A percentile compares a stretch with the other conserved stretches of the same genome.
These are phyloP conservation scores for Rhodosorus marinus DNA, from an alignment of 23 red algal species.

Conservation along the genomic window DNA sequence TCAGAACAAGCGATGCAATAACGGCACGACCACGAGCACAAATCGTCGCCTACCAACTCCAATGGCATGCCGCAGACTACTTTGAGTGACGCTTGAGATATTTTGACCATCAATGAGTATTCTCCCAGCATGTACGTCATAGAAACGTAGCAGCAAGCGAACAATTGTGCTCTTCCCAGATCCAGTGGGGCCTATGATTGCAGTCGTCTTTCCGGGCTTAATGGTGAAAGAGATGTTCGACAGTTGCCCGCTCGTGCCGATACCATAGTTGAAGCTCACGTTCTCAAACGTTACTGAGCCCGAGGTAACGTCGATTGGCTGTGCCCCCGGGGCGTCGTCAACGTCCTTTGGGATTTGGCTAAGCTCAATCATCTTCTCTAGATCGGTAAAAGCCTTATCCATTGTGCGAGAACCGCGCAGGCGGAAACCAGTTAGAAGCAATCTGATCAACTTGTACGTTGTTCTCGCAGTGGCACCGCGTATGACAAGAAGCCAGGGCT, in stretches of 20 bases:
- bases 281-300: constrained; percentile 55
- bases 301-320: constrained; percentile 3
- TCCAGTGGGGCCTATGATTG: constrained; percentile 71
- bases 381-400: constrained; percentile 61
- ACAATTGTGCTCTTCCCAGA: constrained; percentile 80
- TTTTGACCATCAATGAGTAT: constrained; percentile 92
- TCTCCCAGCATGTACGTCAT: constrained; percentile 49
- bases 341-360: constrained; percentile 28
- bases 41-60: too few relatives aligned
- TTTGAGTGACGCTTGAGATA: constrained; percentile 38
- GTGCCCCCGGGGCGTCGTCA: constrained; percentile 38
- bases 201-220: constrained; percentile 49
- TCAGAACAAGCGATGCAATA: not conserved
- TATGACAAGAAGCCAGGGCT: too few relatives aligned
- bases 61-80: constrained; percentile 38
- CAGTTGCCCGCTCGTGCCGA: constrained; percentile 1
- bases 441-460: too few relatives aligned
- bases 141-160: constrained; percentile 47
- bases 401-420: too few relatives aligned
- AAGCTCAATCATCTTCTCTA: constrained; percentile 69
- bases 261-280: constrained; percentile 51
- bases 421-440: too few relatives aligned
- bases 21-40: not conserved
- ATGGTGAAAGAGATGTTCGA: constrained; percentile 46
- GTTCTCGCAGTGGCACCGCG: too few relatives aligned